Evolutionary conservation across 1,139 yeast genomes (phyloP).

Genomic region (Komagataea norvegica): DNA sequence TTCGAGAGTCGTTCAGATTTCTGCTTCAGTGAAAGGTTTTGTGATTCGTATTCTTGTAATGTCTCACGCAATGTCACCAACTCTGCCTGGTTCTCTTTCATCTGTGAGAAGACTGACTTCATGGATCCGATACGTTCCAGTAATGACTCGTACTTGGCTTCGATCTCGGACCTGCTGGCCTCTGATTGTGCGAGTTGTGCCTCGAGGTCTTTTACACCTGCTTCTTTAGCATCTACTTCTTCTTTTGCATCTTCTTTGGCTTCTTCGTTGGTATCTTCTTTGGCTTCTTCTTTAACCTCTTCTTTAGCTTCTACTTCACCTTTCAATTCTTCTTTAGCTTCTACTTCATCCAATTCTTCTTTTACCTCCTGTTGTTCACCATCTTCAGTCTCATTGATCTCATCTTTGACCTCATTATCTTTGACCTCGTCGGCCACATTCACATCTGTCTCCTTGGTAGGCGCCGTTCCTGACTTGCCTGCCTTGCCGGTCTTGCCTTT

Average conservation of each 20-base stretch:
- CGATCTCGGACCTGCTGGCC: conserved; percentile 61
- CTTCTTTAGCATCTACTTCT: conserved; percentile 6
- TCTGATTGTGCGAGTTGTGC: conserved; percentile 38
- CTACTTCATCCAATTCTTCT: conserved; percentile 7
- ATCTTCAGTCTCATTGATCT: conserved; percentile 8
- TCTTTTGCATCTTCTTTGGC: conserved; percentile 11
- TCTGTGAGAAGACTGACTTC: conserved; percentile 69
- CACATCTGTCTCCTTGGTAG: conserved; percentile 6
- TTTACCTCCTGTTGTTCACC: conserved; percentile 5
- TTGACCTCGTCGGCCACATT: conserved; percentile 11
- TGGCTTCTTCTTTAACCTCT: conserved; percentile 1
- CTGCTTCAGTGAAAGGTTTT: conserved; percentile 32
- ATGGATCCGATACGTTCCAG: conserved; percentile 73
- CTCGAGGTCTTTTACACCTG: conserved; percentile 25
- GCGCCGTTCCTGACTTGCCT: conserved; percentile 1
- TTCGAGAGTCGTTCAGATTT: conserved; percentile 25
- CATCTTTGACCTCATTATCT: too few species aligned
- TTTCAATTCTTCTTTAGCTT: conserved; percentile 4
- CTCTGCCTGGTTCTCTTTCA: conserved; percentile 73
- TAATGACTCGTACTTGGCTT: conserved; percentile 69
- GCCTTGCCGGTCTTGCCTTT: conserved; percentile 12
- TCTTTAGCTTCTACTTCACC: conserved; percentile 9
- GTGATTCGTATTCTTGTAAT: conserved; percentile 33
- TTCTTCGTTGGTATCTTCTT: conserved; percentile 3
- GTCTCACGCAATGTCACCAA: conserved; percentile 52